Conservation (phyloP, 257 asterid species). For the Leptodermis oblonga region DNA sequence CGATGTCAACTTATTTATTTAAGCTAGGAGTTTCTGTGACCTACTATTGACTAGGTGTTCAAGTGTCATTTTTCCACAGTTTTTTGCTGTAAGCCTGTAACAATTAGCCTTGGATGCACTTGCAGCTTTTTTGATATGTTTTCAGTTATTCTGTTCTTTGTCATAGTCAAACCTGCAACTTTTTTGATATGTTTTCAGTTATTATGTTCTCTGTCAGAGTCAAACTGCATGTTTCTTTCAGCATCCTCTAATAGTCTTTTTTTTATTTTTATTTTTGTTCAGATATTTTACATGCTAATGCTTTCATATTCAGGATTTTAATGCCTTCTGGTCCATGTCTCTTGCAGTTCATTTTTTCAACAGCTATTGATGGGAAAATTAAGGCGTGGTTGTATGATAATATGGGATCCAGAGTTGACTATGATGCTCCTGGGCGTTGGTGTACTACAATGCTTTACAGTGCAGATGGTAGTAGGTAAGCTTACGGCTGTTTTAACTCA, state of each 20-base stretch:
- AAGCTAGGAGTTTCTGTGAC: not conserved
- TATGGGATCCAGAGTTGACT: slow-evolving; percentile 96
- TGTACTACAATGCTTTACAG: slow-evolving; percentile 94
- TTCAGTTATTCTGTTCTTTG: not conserved
- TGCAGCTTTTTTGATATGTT: not conserved
- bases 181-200: not conserved
- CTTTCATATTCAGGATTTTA: slow-evolving; percentile 11
- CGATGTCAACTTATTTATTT: not conserved
- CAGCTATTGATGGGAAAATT: slow-evolving; percentile 94
- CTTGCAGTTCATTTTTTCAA: slow-evolving; percentile 87
- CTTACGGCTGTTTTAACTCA: not conserved
- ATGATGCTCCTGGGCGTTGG: slow-evolving; percentile 98
- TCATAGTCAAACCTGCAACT: not conserved
- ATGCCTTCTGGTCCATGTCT: slow-evolving; percentile 3
- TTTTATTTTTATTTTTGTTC: not conserved
- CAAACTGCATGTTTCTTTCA: not conserved
- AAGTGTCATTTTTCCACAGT: not conserved
- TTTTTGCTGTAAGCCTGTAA: not conserved
- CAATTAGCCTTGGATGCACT: not conserved
- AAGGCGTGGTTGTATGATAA: slow-evolving; percentile 97
- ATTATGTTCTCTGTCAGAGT: not conserved
- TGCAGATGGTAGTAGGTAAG: slow-evolving; percentile 96
- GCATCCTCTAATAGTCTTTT: not conserved
- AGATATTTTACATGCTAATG: not conserved
- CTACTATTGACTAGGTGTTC: not conserved